phyloP scores from a whole-genome alignment of 495 filamentous ascomycete genomes.

The Staphylotrichum tortipilum region DNA sequence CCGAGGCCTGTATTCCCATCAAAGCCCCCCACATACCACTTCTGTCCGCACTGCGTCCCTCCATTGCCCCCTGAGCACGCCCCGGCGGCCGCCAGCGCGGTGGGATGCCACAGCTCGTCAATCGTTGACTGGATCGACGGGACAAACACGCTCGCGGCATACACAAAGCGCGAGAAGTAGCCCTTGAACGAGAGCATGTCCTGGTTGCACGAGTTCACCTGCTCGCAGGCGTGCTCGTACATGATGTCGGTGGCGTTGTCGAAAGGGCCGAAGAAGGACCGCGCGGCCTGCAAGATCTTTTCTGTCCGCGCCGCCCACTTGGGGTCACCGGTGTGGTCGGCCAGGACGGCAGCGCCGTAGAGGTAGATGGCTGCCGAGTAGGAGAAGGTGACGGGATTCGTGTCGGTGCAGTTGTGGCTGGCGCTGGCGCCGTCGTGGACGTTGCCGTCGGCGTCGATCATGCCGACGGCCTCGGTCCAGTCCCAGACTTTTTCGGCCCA shows the following conservation, averaged over 20 bases:
- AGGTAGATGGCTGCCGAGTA: slow-evolving; percentile 61
- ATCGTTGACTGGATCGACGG: slow-evolving; percentile 48
- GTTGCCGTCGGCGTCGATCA: slow-evolving; percentile 40
- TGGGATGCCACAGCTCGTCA: slow-evolving; percentile 42
- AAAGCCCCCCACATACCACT: slow-evolving; percentile 55
- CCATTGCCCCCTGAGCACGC: slow-evolving; percentile 52
- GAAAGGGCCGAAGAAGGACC: slow-evolving; percentile 39
- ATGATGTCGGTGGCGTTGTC: slow-evolving; percentile 46
- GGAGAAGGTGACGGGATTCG: slow-evolving; percentile 45
- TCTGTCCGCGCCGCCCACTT: slow-evolving; percentile 45
- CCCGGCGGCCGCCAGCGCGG: slow-evolving; percentile 55
- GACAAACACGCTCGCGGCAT: slow-evolving; percentile 51
- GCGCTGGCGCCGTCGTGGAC: slow-evolving; percentile 51
- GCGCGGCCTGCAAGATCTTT: slow-evolving; percentile 37
- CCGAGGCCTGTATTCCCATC: slow-evolving; percentile 56
- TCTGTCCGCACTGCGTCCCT: slow-evolving; percentile 57
- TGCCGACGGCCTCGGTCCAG: slow-evolving; percentile 48
- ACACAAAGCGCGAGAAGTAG: slow-evolving; percentile 68
- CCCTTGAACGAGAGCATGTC: slow-evolving; percentile 78
- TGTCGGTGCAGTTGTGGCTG: slow-evolving; percentile 35
- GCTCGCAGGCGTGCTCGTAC: slow-evolving; percentile 68
- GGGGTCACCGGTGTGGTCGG: slow-evolving; percentile 48
- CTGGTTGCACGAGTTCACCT: slow-evolving; percentile 50
- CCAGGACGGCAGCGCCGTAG: slow-evolving; percentile 57
- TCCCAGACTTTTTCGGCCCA: slow-evolving; percentile 67